A percentile compares a stretch with the other conserved stretches of the same genome.
Conservation (phyloP, 257 asterid species). For the Avicennia marina region DNA sequence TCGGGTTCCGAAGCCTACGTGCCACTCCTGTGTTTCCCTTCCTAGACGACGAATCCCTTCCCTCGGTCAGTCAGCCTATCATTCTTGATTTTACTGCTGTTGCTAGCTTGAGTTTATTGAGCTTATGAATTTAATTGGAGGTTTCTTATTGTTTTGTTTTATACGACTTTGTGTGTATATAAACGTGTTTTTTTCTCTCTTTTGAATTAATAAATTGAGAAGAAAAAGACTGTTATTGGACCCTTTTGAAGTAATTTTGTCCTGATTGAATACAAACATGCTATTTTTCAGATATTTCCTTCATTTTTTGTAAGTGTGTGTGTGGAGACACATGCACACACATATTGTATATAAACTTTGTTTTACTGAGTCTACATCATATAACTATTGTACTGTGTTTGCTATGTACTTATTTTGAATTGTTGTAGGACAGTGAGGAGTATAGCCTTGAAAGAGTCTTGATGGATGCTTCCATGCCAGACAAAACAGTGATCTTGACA, state of each 20-base stretch:
- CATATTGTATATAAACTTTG: too few relatives aligned
- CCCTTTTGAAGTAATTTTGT: neutral
- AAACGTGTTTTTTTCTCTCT: too few relatives aligned
- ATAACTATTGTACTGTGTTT: neutral
- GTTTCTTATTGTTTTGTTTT: neutral
- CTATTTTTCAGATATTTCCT: neutral
- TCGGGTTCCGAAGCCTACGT: neutral
- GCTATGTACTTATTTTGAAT: neutral
- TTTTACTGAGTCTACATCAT: neutral
- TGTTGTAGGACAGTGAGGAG: constrained; percentile 15
- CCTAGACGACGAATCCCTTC: constrained; percentile 2
- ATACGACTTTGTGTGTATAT: too few relatives aligned
- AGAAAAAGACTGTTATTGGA: neutral
- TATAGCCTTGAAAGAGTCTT: constrained; percentile 23
- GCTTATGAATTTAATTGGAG: neutral
- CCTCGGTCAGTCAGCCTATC: constrained; percentile 14
- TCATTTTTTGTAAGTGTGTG: too few relatives aligned
- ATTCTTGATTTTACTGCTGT: neutral
- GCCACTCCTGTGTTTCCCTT: neutral
- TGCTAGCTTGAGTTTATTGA: neutral
- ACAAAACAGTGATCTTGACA: constrained; percentile 28
- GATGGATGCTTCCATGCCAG: constrained; percentile 24
- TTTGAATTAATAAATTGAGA: neutral
- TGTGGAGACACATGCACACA: too few relatives aligned
- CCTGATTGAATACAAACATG: neutral